Conservation (phyloP, 2,329 filamentous ascomycete genomes). For the Claviceps purpurea region DNA sequence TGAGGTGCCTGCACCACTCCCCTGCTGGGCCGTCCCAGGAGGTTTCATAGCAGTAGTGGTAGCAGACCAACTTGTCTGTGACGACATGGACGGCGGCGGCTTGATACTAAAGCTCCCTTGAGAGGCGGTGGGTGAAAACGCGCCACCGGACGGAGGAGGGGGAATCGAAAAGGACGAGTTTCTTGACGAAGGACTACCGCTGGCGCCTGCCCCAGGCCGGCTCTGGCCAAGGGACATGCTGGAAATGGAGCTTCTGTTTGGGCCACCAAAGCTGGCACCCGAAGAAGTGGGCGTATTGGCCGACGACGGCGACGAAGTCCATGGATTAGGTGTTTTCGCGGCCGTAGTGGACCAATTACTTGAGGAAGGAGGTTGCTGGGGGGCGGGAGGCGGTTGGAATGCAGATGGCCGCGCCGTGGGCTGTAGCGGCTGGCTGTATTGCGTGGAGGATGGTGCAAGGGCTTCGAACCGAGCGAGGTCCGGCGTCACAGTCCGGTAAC, state of each 20-base stretch:
- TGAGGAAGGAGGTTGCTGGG: slow-evolving; percentile 11
- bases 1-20: slow-evolving; percentile 5
- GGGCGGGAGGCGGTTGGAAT: slow-evolving; percentile 13
- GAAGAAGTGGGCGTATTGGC: slow-evolving; percentile 12
- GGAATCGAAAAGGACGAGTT: slow-evolving; percentile 43
- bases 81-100: slow-evolving; percentile 24
- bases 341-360: slow-evolving; percentile 38
- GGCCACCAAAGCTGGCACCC: slow-evolving; percentile 19
- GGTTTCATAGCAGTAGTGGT: too few species aligned
- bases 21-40: not conserved
- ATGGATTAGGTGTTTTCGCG: slow-evolving; percentile 30
- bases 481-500: slow-evolving; percentile 45
- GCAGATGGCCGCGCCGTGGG: slow-evolving; percentile 22
- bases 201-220: slow-evolving; percentile 11
- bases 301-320: slow-evolving; percentile 22
- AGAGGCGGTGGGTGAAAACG: slow-evolving; percentile 11
- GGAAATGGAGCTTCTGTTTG: slow-evolving; percentile 30
- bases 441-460: slow-evolving; percentile 45
- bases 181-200: slow-evolving; percentile 17
- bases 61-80: not conserved
- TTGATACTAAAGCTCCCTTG: slow-evolving; percentile 29
- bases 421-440: slow-evolving; percentile 49
- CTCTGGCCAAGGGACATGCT: slow-evolving; percentile 34
- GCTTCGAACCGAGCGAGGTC: slow-evolving; percentile 42
- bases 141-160: slow-evolving; percentile 36